Conservation (phyloP, 305 asterid genomes). For the Fraxinus floribunda region DNA sequence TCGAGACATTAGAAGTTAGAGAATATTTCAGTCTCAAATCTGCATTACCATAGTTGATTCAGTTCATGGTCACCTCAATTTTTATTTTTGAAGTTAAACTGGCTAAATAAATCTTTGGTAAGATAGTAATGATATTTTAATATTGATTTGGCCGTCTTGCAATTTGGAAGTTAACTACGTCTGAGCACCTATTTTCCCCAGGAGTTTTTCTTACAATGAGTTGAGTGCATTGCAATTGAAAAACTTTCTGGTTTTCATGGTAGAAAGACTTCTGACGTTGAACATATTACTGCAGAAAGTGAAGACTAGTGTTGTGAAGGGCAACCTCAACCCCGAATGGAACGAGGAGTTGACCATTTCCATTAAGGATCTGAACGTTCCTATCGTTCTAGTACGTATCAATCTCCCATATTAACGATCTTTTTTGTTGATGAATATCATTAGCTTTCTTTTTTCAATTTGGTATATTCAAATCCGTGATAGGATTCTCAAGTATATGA, state of each 20-base stretch:
- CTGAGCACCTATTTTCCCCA: neutral
- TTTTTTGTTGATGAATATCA: neutral
- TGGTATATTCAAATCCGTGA: neutral
- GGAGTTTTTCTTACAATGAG: neutral
- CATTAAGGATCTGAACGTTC: conserved; percentile 51
- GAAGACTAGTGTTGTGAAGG: conserved; percentile 61
- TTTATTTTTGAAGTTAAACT: neutral
- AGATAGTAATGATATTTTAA: neutral
- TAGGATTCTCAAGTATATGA: neutral
- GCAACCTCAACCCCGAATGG: conserved; percentile 76
- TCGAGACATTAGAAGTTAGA: neutral
- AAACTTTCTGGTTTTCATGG: neutral
- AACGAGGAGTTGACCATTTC: conserved; percentile 69
- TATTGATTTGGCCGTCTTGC: neutral
- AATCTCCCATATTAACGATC: neutral
- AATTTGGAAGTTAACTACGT: neutral
- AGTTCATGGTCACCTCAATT: neutral
- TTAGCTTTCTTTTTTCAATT: neutral
- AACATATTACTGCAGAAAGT: conserved; percentile 48
- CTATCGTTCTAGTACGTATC: conserved; percentile 47
- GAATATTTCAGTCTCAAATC: neutral
- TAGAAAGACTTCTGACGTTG: neutral
- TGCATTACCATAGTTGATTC: neutral
- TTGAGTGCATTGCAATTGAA: neutral
- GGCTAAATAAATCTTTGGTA: neutral